phyloP scores from a whole-genome alignment of 73 alveolate genomes.

The Paramecium octaurelia region DNA sequence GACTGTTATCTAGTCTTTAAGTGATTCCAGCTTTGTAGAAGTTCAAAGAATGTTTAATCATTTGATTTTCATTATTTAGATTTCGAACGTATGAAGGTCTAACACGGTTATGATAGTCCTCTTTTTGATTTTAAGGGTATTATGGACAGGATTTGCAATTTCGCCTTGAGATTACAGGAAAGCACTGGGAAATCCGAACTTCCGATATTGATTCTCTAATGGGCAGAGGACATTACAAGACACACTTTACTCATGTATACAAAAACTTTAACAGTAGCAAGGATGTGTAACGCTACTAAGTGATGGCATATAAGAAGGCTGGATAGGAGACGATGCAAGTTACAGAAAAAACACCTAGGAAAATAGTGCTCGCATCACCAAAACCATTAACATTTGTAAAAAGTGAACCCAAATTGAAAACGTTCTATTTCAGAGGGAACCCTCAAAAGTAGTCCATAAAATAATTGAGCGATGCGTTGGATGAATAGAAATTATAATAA shows the following conservation, averaged over 20 bases:
- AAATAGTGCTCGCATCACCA: background rate
- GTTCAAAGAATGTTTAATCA: background rate
- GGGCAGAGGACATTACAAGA: constrained; percentile 31
- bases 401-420: background rate
- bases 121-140: background rate
- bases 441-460: background rate
- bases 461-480: background rate
- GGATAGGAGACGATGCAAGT: background rate
- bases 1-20: background rate
- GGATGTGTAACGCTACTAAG: background rate
- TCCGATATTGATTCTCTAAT: background rate
- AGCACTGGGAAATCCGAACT: background rate
- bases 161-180: background rate
- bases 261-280: background rate
- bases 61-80: background rate
- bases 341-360: background rate
- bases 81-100: background rate
- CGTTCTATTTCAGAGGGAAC: constrained; percentile 16
- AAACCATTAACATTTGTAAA: background rate
- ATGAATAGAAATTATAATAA: background rate
- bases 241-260: background rate
- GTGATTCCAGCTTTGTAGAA: background rate
- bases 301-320: background rate
- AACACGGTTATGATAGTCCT: background rate
- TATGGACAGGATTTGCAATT: background rate